Conservation (phyloP, 768 basidiomycete species). For the Lactarius sanguifluus region DNA sequence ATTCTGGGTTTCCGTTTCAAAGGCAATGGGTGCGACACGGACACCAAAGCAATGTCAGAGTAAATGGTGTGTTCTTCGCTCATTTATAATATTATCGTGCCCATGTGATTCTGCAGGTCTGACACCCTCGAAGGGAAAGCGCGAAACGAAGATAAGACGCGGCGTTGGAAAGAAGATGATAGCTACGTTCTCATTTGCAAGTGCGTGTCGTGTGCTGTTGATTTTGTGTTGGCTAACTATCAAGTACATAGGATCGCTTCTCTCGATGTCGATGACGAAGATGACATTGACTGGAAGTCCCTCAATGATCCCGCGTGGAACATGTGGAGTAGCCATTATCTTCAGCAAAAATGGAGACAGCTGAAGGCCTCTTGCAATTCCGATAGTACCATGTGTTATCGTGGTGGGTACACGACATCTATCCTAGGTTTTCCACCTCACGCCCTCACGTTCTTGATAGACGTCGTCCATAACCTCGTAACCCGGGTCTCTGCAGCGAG, state of each 20-base stretch:
- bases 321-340: too few relatives aligned
- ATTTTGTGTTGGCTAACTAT: not conserved
- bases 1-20: not conserved
- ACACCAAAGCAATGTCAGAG: not conserved
- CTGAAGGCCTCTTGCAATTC: too few relatives aligned
- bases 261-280: not conserved
- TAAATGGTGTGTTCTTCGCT: constrained; percentile 1
- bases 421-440: too few relatives aligned
- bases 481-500: too few relatives aligned
- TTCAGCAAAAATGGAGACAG: too few relatives aligned
- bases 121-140: not conserved
- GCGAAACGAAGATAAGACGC: too few relatives aligned
- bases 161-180: not conserved
- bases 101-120: constrained; percentile 1
- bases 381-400: too few relatives aligned
- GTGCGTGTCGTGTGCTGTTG: not conserved
- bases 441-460: too few relatives aligned
- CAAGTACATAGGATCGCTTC: not conserved
- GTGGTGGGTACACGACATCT: too few relatives aligned
- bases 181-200: not conserved
- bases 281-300: constrained; percentile 5
- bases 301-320: not conserved
- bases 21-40: not conserved
- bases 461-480: too few relatives aligned
- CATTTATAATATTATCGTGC: too few relatives aligned